Conservation (phyloP, 2,329 filamentous ascomycete species). For the Apiospora pterosperma region DNA sequence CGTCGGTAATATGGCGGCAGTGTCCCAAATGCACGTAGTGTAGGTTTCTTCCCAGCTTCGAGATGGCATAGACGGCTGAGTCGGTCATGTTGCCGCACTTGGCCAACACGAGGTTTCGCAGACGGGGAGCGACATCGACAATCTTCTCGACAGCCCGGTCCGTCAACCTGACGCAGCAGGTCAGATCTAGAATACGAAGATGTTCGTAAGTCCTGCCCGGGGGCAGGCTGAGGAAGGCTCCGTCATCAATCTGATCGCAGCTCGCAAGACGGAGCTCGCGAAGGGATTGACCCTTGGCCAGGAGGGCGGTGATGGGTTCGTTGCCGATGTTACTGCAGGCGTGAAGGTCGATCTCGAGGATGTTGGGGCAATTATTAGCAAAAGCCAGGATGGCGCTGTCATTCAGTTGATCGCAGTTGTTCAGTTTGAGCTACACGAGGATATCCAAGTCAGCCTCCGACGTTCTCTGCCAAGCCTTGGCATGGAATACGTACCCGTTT, state of each 20-base stretch:
- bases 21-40: slow-evolving; percentile 97
- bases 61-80: slow-evolving; percentile 80
- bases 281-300: slow-evolving; percentile 76
- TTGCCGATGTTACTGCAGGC: slow-evolving; percentile 80
- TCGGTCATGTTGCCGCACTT: slow-evolving; percentile 96
- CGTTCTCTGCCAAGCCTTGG: not conserved
- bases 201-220: slow-evolving; percentile 72
- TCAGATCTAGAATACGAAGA: slow-evolving; percentile 89
- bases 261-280: slow-evolving; percentile 85
- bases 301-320: slow-evolving; percentile 74
- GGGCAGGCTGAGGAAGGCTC: slow-evolving; percentile 81
- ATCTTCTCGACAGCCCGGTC: slow-evolving; percentile 88
- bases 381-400: slow-evolving; percentile 82
- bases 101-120: slow-evolving; percentile 89
- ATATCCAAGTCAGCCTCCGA: not conserved
- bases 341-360: slow-evolving; percentile 94
- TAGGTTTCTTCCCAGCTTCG: slow-evolving; percentile 87
- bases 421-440: slow-evolving; percentile 74
- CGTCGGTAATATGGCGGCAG: slow-evolving; percentile 86
- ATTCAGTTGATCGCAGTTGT: slow-evolving; percentile 81
- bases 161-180: slow-evolving; percentile 78
- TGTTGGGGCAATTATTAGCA: slow-evolving; percentile 82
- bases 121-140: slow-evolving; percentile 76
- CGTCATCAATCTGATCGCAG: slow-evolving; percentile 80
- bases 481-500: slow-evolving; percentile 64